Evolutionary conservation across 2,329 filamentous ascomycete species (phyloP).

Genomic region (Colletotrichum melonis): DNA sequence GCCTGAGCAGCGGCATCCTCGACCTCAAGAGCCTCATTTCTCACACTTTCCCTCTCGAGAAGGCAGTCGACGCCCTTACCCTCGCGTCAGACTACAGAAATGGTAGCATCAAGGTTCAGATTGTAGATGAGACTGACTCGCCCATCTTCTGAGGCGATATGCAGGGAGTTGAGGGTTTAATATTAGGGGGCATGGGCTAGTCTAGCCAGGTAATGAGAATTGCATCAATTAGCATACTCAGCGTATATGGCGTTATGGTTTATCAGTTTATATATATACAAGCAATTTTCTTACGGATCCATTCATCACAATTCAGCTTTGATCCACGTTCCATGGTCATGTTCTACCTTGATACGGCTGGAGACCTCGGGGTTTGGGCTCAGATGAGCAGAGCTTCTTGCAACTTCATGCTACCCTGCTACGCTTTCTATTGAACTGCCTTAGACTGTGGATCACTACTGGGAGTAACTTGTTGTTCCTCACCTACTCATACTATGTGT

Average conservation of each 20-base stretch:
- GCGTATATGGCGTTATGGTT: conserved; percentile 7
- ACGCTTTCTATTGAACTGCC: no score
- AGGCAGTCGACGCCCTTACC: conserved; percentile 64
- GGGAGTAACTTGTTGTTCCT: not conserved
- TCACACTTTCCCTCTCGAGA: conserved; percentile 71
- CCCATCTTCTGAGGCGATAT: conserved; percentile 9
- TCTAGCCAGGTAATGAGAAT: not conserved
- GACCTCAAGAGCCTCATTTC: conserved; percentile 72
- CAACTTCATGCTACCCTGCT: no score
- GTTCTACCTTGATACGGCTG: no score
- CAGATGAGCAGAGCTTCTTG: no score
- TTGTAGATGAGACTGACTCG: conserved; percentile 42
- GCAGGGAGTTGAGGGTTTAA: not conserved
- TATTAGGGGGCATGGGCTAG: not conserved
- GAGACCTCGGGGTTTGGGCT: no score
- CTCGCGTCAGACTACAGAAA: conserved; percentile 47
- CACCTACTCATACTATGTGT: not conserved
- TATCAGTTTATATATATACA: not conserved
- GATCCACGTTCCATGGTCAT: no score
- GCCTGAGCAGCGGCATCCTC: conserved; percentile 68
- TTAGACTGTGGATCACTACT: not conserved
- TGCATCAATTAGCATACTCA: not conserved
- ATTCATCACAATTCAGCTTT: no score
- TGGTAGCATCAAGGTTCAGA: conserved; percentile 50
- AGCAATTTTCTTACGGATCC: no score